phyloP scores from a whole-genome alignment of 495 filamentous ascomycete species.

The Hypoxylon intermedium region DNA sequence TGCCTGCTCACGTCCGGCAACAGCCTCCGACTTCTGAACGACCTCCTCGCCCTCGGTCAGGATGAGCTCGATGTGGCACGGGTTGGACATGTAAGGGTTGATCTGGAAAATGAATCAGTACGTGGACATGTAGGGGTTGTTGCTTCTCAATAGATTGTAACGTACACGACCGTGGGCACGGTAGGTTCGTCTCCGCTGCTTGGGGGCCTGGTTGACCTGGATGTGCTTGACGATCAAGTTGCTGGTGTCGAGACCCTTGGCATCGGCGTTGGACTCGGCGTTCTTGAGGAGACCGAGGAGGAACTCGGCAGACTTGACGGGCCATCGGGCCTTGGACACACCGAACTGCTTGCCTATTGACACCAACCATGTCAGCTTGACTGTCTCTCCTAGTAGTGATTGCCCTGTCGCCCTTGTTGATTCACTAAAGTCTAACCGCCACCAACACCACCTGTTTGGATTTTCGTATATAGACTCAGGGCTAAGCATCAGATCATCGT shows the following conservation, averaged over 20 bases:
- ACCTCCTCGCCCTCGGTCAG: conserved; percentile 94
- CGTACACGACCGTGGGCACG: conserved; percentile 99
- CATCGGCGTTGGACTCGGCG: conserved; percentile 98
- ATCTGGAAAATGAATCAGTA: too few relatives aligned
- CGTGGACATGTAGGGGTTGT: conserved; percentile 99
- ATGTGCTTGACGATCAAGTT: conserved; percentile 99
- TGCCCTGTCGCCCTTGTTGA: neutral
- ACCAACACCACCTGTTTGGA: neutral
- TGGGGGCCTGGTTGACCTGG: conserved; percentile 99
- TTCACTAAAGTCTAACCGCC: neutral
- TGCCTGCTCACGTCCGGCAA: conserved; percentile 63
- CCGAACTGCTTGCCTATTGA: conserved; percentile 93
- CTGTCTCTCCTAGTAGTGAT: neutral
- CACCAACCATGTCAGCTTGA: conserved; percentile 40
- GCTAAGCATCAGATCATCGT: conserved; percentile 53
- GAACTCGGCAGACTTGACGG: conserved; percentile 98
- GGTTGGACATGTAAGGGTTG: conserved; percentile 99
- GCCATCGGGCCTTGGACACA: conserved; percentile 97
- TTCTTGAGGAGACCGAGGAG: conserved; percentile 97
- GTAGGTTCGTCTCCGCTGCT: conserved; percentile 97
- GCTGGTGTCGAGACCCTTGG: conserved; percentile 97
- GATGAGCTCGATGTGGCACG: conserved; percentile 99
- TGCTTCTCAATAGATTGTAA: conserved; percentile 72
- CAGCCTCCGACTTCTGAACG: conserved; percentile 78
- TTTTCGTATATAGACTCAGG: neutral